phyloP scores from a whole-genome alignment of 768 basidiomycete species.

The Paxillus rubicundulus region DNA sequence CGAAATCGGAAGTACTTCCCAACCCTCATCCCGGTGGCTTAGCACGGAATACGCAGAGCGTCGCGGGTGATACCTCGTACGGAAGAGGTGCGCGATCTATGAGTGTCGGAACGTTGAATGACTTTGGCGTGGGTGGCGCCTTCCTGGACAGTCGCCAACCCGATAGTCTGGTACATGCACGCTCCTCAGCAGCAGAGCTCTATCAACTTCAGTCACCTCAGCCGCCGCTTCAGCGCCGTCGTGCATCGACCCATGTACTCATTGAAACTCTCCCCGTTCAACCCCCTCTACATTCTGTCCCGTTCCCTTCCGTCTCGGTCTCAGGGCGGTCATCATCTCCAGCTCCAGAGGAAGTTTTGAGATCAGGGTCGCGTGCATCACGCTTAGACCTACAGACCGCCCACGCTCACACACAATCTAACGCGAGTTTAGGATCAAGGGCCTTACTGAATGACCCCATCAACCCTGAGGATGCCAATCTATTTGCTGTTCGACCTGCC shows the following conservation, averaged over 20 bases:
- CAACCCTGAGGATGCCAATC: constrained; percentile 32
- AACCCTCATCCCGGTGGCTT: constrained; percentile 40
- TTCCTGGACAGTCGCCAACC: constrained; percentile 36
- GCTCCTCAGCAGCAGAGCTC: constrained; percentile 61
- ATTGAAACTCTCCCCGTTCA: constrained; percentile 42
- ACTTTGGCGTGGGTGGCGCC: constrained; percentile 46
- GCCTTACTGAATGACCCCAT: constrained; percentile 40
- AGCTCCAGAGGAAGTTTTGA: constrained; percentile 37
- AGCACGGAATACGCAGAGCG: constrained; percentile 43
- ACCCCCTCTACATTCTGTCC: constrained; percentile 49
- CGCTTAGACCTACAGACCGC: constrained; percentile 29
- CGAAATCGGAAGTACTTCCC: constrained; percentile 39
- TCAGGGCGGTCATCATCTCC: constrained; percentile 49
- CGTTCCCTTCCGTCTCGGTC: constrained; percentile 60
- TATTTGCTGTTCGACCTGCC: constrained; percentile 36
- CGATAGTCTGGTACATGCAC: constrained; percentile 42
- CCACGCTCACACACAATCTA: constrained; percentile 50
- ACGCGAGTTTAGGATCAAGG: constrained; percentile 50
- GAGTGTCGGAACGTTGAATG: constrained; percentile 64
- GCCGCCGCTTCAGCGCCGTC: constrained; percentile 45
- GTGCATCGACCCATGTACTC: constrained; percentile 48
- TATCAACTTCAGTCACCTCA: constrained; percentile 42
- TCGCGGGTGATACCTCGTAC: constrained; percentile 39
- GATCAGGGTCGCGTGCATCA: constrained; percentile 35
- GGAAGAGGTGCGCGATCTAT: constrained; percentile 54